phyloP scores from a whole-genome alignment of 306 rosid genomes.

The Castanopsis chinensis region DNA sequence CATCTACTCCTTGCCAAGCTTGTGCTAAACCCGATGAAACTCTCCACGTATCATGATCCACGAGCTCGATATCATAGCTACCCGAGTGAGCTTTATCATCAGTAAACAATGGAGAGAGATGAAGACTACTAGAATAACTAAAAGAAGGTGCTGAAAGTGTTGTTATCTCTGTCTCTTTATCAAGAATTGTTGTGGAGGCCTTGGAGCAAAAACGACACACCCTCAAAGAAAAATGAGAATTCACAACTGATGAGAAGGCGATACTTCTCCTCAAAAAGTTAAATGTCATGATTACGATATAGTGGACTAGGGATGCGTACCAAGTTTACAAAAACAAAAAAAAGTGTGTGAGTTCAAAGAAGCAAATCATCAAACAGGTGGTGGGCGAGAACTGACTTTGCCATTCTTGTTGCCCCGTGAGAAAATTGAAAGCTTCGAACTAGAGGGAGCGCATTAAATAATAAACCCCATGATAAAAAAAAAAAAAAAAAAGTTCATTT shows the following conservation, averaged over 20 bases:
- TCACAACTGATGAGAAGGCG: conserved; percentile 18
- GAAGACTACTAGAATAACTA: conserved; percentile 31
- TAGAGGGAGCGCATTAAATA: background rate
- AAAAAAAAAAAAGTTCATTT: no score
- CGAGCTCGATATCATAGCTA: conserved; percentile 57
- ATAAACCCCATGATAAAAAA: no score
- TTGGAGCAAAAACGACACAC: conserved; percentile 32
- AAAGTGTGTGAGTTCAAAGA: background rate
- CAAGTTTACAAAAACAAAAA: background rate
- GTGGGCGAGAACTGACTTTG: background rate
- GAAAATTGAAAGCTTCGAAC: background rate
- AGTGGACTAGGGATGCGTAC: no score
- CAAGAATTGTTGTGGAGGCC: conserved; percentile 19
- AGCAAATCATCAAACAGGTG: conserved; percentile 32
- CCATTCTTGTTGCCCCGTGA: no score
- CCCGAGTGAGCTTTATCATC: conserved; percentile 30
- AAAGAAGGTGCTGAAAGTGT: conserved; percentile 21
- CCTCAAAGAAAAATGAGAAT: conserved; percentile 22
- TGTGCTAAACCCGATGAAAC: conserved; percentile 65
- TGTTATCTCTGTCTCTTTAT: conserved; percentile 19
- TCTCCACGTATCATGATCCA: conserved; percentile 67
- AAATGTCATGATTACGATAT: conserved; percentile 12
- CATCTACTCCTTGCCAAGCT: conserved; percentile 48
- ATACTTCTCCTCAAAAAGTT: conserved; percentile 37
- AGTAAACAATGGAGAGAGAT: conserved; percentile 50